Evolutionary conservation across 2,329 filamentous ascomycete genomes (phyloP), one percentile per base, ranked within the genome.

Genomic region (Colletotrichum trifolii): DNA sequence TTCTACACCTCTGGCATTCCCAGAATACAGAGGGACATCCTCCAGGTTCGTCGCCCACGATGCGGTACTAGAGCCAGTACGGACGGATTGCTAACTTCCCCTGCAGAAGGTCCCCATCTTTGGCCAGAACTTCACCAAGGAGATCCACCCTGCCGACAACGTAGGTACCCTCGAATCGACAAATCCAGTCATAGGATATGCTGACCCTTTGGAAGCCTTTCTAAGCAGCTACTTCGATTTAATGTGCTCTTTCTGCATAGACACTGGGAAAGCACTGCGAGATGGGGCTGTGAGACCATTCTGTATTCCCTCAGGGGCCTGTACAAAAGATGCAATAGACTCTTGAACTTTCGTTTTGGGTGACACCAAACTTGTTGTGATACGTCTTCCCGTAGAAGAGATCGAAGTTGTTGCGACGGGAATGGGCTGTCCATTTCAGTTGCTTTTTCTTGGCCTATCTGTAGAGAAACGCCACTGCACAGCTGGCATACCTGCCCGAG

Each of bases 1-100:
- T 87, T 85, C 82, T 87, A 81, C 75, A 81, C 85, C 69, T 89
- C 87, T 45, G 87, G 88, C 70, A 84, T 90, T 53, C 88, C 88
- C 69, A 83, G 81, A 75, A 79, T 90, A 69, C 80, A 87, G 76
- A 74, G 73, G 52, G 88, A 91, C 71, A 80, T 91, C 68, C 82
- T 90, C 68, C 77, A 82, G 75, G 86, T 87, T 78, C 62, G 80
- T 54, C 36, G 17, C 12, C 34, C 56, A 7, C 6, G 1, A 48
- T 0, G 0, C 9, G 4, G 10, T 17, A n/a, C 12, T 25, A 25
- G 10, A 57, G 39, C 39, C 38, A 60, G 71, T 79, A 34, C 12
- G 34, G 36, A 40, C 4, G 79, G 67, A 25, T 54, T 12, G 34
- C 39, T 45, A 15, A 65, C 17, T 2, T 33, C 33, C 15, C 35